phyloP scores from a whole-genome alignment of 805 yeast genomes.

The Metschnikowia picachoensis region DNA sequence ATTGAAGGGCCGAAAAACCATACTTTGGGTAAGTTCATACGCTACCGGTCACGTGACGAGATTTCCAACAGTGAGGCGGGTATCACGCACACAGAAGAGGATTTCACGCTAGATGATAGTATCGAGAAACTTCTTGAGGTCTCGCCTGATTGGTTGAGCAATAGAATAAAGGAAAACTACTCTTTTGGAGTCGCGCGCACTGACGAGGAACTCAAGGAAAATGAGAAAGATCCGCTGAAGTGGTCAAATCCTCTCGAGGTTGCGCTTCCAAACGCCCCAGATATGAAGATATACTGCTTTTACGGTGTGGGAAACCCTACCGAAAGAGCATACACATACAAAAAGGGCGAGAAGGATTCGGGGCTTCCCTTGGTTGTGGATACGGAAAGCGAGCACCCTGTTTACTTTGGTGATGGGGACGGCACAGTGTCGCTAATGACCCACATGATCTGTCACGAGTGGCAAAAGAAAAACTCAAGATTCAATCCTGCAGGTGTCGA shows the following conservation, averaged over 20 bases:
- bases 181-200: slow-evolving; percentile 73
- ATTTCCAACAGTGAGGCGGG: slow-evolving; percentile 15
- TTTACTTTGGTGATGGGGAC: slow-evolving; percentile 86
- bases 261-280: slow-evolving; percentile 89
- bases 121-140: slow-evolving; percentile 60
- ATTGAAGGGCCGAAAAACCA: slow-evolving; percentile 26
- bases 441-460: slow-evolving; percentile 86
- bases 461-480: slow-evolving; percentile 63
- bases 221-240: slow-evolving; percentile 68
- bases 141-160: slow-evolving; percentile 74
- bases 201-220: slow-evolving; percentile 52
- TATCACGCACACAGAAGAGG: slow-evolving; percentile 21
- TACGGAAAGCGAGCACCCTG: slow-evolving; percentile 58
- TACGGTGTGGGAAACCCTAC: slow-evolving; percentile 98
- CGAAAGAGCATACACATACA: slow-evolving; percentile 86
- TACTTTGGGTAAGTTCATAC: slow-evolving; percentile 71
- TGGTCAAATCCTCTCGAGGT: slow-evolving; percentile 97
- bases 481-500: slow-evolving; percentile 74
- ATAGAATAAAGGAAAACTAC: slow-evolving; percentile 64
- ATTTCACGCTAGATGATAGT: slow-evolving; percentile 64
- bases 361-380: slow-evolving; percentile 69
- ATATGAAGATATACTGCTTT: slow-evolving; percentile 80
- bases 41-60: slow-evolving; percentile 50
- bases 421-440: slow-evolving; percentile 89
- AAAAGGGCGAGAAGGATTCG: slow-evolving; percentile 52